A percentile compares a stretch with the other conserved stretches of the same genome.
These are phyloP conservation scores for Mortierella sp. DNA, from an alignment of 371 early-diverging fungal genomes.

Conservation along the genomic window DNA sequence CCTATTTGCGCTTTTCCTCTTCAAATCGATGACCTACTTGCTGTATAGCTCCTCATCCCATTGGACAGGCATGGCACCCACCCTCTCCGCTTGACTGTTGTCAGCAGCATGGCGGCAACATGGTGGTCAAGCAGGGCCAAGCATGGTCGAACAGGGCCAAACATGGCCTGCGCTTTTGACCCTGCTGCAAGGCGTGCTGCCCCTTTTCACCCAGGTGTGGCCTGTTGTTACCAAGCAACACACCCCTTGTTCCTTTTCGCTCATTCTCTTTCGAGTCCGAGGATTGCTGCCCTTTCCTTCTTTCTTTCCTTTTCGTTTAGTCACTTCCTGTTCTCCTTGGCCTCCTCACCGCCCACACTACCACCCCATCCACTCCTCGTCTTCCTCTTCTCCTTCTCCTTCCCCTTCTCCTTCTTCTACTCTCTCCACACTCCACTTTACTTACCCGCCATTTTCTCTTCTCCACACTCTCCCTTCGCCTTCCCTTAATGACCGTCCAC, in stretches of 20 bases:
- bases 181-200: not conserved
- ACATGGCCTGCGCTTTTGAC: constrained; percentile 13
- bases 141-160: too few species aligned
- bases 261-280: not conserved
- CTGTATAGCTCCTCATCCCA: too few species aligned
- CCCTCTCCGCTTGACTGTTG: not conserved
- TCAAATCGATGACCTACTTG: too few species aligned
- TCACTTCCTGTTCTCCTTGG: not conserved
- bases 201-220: not conserved
- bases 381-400: not conserved
- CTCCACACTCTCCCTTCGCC: too few species aligned
- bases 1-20: too few species aligned
- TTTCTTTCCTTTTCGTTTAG: not conserved
- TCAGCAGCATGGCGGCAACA: constrained; percentile 11
- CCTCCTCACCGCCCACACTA: not conserved
- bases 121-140: not conserved
- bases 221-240: not conserved
- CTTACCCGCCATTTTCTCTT: not conserved
- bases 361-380: too few species aligned
- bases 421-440: not conserved
- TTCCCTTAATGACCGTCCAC: not conserved
- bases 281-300: not conserved
- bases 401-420: not conserved
- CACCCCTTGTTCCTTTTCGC: not conserved
- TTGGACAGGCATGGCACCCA: too few species aligned